A percentile compares a stretch with the other conserved stretches of the same genome.
phyloP scores from a whole-genome alignment of 371 early-diverging fungal species.

The Rhizopus microsporus region DNA sequence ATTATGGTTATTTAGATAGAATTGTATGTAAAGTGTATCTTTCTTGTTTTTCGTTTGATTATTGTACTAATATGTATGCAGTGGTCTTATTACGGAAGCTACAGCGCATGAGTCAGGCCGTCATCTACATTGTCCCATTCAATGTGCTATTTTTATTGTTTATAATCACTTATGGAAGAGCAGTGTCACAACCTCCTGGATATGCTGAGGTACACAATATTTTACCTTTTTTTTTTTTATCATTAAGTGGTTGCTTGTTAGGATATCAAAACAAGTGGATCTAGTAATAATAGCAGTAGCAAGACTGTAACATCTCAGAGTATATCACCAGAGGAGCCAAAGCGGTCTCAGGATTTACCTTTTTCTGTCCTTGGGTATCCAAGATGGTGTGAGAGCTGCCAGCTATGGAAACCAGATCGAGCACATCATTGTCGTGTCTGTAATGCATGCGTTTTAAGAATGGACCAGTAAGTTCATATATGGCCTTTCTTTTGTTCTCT shows the following conservation, averaged over 20 bases:
- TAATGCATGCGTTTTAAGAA: slow-evolving; percentile 57
- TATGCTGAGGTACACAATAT: slow-evolving; percentile 12
- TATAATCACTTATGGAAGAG: slow-evolving; percentile 22
- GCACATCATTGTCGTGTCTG: slow-evolving; percentile 67
- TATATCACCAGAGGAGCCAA: too few species aligned
- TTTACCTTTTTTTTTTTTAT: background rate
- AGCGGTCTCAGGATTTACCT: background rate
- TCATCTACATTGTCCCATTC: slow-evolving; percentile 15
- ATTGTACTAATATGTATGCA: background rate
- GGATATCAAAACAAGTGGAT: too few species aligned
- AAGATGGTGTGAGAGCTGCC: slow-evolving; percentile 54
- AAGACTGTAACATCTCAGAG: too few species aligned
- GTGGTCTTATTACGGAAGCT: slow-evolving; percentile 19
- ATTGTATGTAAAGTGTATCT: slow-evolving; percentile 25
- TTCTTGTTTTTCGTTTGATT: slow-evolving; percentile 1
- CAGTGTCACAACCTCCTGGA: slow-evolving; percentile 20
- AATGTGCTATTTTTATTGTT: slow-evolving; percentile 18
- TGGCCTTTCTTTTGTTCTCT: background rate
- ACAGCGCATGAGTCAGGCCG: slow-evolving; percentile 7
- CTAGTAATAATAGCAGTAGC: too few species aligned
- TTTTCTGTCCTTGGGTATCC: slow-evolving; percentile 31
- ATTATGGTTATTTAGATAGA: slow-evolving; percentile 28
- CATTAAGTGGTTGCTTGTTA: too few species aligned
- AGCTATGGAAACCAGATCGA: slow-evolving; percentile 59
- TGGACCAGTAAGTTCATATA: slow-evolving; percentile 60